These are phyloP conservation scores for Penicillium roqueforti DNA, from an alignment of 495 filamentous ascomycete species.

Conservation along the genomic window DNA sequence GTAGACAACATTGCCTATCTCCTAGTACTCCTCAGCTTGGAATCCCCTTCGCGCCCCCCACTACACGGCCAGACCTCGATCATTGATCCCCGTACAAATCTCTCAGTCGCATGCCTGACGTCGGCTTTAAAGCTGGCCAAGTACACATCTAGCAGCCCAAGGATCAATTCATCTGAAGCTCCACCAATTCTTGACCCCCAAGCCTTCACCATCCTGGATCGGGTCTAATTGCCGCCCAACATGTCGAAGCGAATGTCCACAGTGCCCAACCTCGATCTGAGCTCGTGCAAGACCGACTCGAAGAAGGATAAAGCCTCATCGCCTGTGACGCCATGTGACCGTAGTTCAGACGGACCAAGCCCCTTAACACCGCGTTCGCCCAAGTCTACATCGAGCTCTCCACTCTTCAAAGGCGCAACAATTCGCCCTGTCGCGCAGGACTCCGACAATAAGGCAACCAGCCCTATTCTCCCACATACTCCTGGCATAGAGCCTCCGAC, in stretches of 20 bases:
- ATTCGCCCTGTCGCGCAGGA: slow-evolving; percentile 46
- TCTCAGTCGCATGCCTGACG: slow-evolving; percentile 6
- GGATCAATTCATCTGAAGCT: background rate
- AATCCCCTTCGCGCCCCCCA: slow-evolving; percentile 2
- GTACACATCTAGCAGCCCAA: background rate
- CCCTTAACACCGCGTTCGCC: slow-evolving; percentile 44
- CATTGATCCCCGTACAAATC: background rate
- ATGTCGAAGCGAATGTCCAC: slow-evolving; percentile 43
- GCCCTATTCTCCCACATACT: slow-evolving; percentile 33
- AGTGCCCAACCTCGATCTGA: slow-evolving; percentile 45
- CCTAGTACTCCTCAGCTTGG: background rate
- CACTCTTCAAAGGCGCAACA: slow-evolving; percentile 40
- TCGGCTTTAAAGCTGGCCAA: background rate
- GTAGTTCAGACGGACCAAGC: slow-evolving; percentile 40
- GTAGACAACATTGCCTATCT: background rate
- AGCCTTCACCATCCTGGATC: slow-evolving; percentile 6
- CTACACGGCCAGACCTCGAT: slow-evolving; percentile 1
- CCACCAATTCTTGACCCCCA: slow-evolving; percentile 4
- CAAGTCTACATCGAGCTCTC: slow-evolving; percentile 40
- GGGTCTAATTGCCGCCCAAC: slow-evolving; percentile 22
- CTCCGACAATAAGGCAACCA: slow-evolving; percentile 31
- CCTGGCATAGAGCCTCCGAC: slow-evolving; percentile 35
- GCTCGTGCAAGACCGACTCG: slow-evolving; percentile 31
- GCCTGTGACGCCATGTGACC: slow-evolving; percentile 35
- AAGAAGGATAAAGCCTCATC: slow-evolving; percentile 30